A percentile compares a stretch with the other conserved stretches of the same genome.
Conservation (phyloP, 495 filamentous ascomycete species). For the Chaetomium cochliodes region DNA sequence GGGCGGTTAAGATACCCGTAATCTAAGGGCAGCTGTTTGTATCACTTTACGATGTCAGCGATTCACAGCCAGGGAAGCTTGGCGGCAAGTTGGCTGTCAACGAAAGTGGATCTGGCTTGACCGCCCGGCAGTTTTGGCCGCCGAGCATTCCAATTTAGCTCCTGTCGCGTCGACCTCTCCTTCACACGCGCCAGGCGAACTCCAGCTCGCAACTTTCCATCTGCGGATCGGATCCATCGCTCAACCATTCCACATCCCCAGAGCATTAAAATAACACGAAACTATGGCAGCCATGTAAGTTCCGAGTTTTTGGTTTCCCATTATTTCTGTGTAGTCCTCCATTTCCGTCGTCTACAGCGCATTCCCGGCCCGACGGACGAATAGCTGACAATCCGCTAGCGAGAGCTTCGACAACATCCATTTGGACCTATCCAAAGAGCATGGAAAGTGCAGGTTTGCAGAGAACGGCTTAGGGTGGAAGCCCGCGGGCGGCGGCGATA, state of each 20-base stretch:
- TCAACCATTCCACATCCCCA: neutral
- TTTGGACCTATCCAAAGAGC: conserved; percentile 85
- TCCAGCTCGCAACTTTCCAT: neutral
- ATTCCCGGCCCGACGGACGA: neutral
- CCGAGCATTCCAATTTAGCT: conserved; percentile 22
- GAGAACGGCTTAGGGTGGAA: conserved; percentile 95
- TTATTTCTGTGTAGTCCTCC: neutral
- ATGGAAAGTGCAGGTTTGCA: conserved; percentile 88
- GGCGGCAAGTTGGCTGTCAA: too few relatives aligned
- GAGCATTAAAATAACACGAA: neutral
- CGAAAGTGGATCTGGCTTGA: neutral
- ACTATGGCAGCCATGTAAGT: conserved; percentile 27
- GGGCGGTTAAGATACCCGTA: too few relatives aligned
- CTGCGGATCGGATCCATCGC: neutral
- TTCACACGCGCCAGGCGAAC: neutral
- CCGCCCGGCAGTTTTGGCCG: conserved; percentile 18
- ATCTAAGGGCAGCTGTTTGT: too few relatives aligned
- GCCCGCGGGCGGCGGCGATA: conserved; percentile 79
- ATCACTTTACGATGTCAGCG: too few relatives aligned
- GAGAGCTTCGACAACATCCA: conserved; percentile 97
- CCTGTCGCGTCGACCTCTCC: conserved; percentile 20
- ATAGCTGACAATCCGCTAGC: conserved; percentile 30
- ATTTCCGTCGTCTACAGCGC: neutral
- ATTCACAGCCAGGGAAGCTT: too few relatives aligned
- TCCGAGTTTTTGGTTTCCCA: neutral